These are phyloP conservation scores for Cinchona pubescens DNA, from an alignment of 257 asterid genomes.

Conservation along the genomic window DNA sequence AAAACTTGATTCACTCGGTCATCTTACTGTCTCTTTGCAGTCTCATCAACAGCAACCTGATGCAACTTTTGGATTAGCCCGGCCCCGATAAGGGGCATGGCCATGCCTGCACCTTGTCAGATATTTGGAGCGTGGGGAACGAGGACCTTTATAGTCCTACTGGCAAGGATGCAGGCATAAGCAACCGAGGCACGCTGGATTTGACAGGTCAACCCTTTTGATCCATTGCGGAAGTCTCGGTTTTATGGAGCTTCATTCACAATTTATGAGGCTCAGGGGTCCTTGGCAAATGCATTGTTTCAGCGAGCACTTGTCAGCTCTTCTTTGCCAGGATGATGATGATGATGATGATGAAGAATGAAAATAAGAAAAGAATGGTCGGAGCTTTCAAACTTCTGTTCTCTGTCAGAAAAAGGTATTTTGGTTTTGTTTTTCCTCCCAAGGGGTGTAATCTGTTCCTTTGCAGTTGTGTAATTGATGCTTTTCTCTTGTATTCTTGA, in stretches of 20 bases:
- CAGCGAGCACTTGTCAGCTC: conserved; percentile 45
- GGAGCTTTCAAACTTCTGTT: conserved; percentile 22
- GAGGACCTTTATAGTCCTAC: conserved; percentile 30
- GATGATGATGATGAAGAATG: conserved; percentile 43
- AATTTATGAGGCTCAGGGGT: conserved; percentile 37
- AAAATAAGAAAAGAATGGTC: conserved; percentile 31
- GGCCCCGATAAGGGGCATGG: conserved; percentile 99
- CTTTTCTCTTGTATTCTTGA: neutral
- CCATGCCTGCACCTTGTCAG: conserved; percentile 87
- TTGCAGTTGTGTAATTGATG: neutral
- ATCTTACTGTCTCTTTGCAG: conserved; percentile 5
- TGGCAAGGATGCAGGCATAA: conserved; percentile 91
- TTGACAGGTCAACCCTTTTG: conserved; percentile 32
- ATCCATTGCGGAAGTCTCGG: conserved; percentile 44
- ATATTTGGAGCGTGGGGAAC: conserved; percentile 29
- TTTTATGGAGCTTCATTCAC: conserved; percentile 36
- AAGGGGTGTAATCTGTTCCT: neutral
- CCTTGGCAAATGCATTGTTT: conserved; percentile 36
- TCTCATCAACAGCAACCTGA: conserved; percentile 51
- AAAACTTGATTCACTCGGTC: neutral
- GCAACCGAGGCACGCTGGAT: conserved; percentile 51
- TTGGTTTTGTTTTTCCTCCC: neutral
- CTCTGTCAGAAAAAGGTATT: conserved; percentile 23
- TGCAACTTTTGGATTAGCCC: conserved; percentile 86
- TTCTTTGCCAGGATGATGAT: conserved; percentile 29